These are phyloP conservation scores for Warburgia ugandensis DNA, from an alignment of 164 flowering plant species.

Conservation along the genomic window DNA sequence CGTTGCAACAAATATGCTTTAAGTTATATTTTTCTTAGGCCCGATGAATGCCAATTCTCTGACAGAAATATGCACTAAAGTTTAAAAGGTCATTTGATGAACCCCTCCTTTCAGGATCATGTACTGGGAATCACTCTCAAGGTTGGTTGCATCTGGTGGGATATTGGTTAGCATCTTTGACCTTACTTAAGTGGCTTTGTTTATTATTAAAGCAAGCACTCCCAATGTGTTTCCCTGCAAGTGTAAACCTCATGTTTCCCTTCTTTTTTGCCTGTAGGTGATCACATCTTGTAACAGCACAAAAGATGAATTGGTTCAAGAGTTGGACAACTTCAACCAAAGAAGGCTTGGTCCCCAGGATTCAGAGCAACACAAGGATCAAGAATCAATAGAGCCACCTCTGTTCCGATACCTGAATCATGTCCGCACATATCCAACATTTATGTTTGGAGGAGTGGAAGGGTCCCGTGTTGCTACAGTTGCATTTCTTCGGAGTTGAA, in stretches of 20 bases:
- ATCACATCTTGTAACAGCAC: slow-evolving; percentile 90
- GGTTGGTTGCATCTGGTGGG: slow-evolving; percentile 81
- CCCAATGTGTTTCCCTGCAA: neutral
- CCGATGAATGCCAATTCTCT: too few relatives aligned
- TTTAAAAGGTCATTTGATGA: too few relatives aligned
- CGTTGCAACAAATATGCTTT: too few relatives aligned
- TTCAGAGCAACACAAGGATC: slow-evolving; percentile 26
- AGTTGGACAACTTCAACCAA: slow-evolving; percentile 64
- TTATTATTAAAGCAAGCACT: too few relatives aligned
- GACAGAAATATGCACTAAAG: too few relatives aligned
- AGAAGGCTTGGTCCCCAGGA: slow-evolving; percentile 36
- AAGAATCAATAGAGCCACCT: slow-evolving; percentile 28
- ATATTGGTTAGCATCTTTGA: slow-evolving; percentile 44
- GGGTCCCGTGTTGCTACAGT: slow-evolving; percentile 97
- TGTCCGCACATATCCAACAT: slow-evolving; percentile 81
- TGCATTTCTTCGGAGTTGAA: slow-evolving; percentile 60
- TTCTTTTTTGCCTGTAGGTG: slow-evolving; percentile 37
- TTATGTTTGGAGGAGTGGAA: slow-evolving; percentile 87
- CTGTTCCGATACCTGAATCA: slow-evolving; percentile 62
- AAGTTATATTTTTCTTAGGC: too few relatives aligned
- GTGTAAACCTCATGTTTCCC: neutral
- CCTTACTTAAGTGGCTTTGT: neutral
- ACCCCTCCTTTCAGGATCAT: slow-evolving; percentile 65
- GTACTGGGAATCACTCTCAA: slow-evolving; percentile 91
- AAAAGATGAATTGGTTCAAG: slow-evolving; percentile 88